Evolutionary conservation across 2,329 filamentous ascomycete genomes (phyloP), one percentile per base, ranked within the genome.

Genomic region (Alternaria solani): DNA sequence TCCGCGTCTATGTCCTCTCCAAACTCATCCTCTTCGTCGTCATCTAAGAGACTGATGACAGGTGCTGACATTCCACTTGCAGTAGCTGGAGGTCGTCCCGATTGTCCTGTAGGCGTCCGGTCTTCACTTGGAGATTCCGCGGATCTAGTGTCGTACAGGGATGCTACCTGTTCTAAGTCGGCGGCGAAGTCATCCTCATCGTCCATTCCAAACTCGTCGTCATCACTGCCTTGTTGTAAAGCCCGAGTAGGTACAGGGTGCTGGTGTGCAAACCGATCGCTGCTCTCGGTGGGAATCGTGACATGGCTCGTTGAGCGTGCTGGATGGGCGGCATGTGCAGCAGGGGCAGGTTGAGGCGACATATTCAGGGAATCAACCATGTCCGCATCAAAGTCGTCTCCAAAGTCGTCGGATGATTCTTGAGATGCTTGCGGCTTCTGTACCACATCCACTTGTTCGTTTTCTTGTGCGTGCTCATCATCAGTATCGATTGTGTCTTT

Each of bases 1-100:
- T 94, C 92, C 72, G 92, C 91, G 77, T 96, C 93, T 77, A 87
- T 82, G 62, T 88, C 84, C 67, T 83, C 85, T 47, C 89, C 91
- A 81, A 92, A 92, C 70, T 93, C 90, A 64, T 82, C 83, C 0
- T 55, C 55, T 0, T 55, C 55, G 4, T 62, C 67, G 18, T 41
- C 38, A 11, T 41, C 38, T 9, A 41, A 5, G 28, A 76, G 51
- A 51, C 65, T 61, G 9, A 76, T 73, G 28, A 75, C 63, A 5
- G 68, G 55, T n/a, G 63, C 54, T 38, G 63, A 25, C 23, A 54
- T 20, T 14, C 55, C 59, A 32, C 44, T 55, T 12, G 43, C 65
- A 18, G 57, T 32, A 20, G 49, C 36, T 46, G 32, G 44, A 18
- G 8, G 26, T 36, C 49, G 39, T 11, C 47, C 53, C 3, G 23